These are phyloP conservation scores for Helminthosporium solani DNA, from an alignment of 2,329 filamentous ascomycete species.

Conservation along the genomic window DNA sequence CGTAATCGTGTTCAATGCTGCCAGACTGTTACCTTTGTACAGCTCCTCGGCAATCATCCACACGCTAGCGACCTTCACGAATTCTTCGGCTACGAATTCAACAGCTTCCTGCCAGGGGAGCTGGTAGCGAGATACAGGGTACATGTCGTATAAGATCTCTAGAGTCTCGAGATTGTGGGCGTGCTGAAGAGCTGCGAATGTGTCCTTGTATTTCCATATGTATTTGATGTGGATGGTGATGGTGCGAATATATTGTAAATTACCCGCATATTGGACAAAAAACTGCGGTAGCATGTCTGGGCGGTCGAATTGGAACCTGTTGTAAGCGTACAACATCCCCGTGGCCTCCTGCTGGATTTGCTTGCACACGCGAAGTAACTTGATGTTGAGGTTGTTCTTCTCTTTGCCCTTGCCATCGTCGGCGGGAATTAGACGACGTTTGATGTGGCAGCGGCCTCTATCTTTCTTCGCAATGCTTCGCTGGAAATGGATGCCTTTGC, in stretches of 20 bases:
- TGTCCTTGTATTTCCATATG: no score
- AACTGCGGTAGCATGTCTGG: not conserved
- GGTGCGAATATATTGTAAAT: not conserved
- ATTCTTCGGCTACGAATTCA: not conserved
- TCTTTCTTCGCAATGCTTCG: conserved; percentile 20
- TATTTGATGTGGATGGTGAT: not conserved
- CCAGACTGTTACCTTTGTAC: not conserved
- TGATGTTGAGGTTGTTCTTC: not conserved
- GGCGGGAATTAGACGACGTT: not conserved
- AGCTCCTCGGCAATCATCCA: not conserved
- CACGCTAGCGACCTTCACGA: not conserved
- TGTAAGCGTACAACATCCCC: conserved; percentile 47
- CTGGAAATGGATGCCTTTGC: conserved; percentile 21
- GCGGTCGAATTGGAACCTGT: conserved; percentile 37
- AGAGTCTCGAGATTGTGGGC: not conserved
- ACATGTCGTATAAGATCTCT: not conserved
- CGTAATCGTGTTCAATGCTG: not conserved
- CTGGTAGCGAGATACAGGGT: not conserved
- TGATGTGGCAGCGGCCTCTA: not conserved
- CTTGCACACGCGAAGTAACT: conserved; percentile 36
- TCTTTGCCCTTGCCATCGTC: no score
- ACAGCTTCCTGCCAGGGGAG: no score
- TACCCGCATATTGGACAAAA: not conserved
- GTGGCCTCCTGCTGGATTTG: conserved; percentile 40
- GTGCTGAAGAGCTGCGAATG: not conserved